Conservation (phyloP, 345 rosid species). For the Erodium maritimum region DNA sequence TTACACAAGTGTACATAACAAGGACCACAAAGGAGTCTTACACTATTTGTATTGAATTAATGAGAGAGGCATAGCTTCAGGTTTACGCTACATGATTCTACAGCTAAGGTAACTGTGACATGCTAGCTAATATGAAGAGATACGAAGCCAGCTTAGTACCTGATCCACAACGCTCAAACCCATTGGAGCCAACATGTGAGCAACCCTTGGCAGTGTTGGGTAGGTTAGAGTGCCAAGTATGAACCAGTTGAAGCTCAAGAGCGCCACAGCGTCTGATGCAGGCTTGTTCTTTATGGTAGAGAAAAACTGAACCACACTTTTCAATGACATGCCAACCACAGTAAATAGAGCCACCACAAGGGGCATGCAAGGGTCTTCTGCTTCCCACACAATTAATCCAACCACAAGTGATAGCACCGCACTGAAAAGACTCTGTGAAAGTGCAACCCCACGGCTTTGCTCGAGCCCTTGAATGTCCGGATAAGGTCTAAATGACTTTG, state of each 20-base stretch:
- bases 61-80: background rate
- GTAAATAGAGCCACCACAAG: constrained; percentile 66
- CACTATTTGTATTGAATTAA: background rate
- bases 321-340: constrained; percentile 64
- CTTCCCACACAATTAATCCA: constrained; percentile 52
- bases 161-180: constrained; percentile 5
- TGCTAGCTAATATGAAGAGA: constrained; percentile 13
- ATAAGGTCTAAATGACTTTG: constrained; percentile 9
- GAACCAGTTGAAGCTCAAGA: constrained; percentile 80
- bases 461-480: constrained; percentile 14
- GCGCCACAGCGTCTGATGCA: constrained; percentile 66
- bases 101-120: background rate
- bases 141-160: constrained; percentile 17
- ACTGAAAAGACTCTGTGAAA: constrained; percentile 51
- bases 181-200: constrained; percentile 24
- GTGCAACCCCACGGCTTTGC: constrained; percentile 35
- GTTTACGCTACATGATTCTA: constrained; percentile 5
- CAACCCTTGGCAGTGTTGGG: constrained; percentile 50
- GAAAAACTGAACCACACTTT: constrained; percentile 56
- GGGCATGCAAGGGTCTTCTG: constrained; percentile 55
- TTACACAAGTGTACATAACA: background rate
- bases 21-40: background rate
- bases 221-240: constrained; percentile 63
- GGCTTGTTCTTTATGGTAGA: constrained; percentile 50
- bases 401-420: constrained; percentile 49